Percentiles rank a stretch among this genome's conserved stretches.
Evolutionary conservation across 345 rosid species (phyloP).

Genomic region (Lenwebbia sp.): DNA sequence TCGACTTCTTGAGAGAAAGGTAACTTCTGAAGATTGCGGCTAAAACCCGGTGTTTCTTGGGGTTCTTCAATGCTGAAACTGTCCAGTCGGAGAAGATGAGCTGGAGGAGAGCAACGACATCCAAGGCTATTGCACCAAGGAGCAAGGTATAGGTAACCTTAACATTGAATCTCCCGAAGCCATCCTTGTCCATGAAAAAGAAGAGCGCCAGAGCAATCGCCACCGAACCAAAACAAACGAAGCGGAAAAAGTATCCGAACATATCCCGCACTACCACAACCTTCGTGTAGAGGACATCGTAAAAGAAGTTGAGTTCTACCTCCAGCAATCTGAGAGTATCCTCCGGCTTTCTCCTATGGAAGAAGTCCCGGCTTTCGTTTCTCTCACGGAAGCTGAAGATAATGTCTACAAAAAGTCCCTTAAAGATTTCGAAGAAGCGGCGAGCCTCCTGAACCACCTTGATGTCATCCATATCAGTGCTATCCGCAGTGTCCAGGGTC

Average conservation of each 20-base stretch:
- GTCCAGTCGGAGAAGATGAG: not conserved
- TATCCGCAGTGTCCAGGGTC: conserved; percentile 25
- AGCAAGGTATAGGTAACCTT: not conserved
- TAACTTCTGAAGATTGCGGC: not conserved
- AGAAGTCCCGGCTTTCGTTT: not conserved
- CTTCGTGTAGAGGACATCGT: not conserved
- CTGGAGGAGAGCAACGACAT: not conserved
- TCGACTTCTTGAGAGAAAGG: not conserved
- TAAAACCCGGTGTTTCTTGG: not conserved
- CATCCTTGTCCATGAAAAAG: not conserved
- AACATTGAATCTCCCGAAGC: not conserved
- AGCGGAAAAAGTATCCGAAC: not conserved
- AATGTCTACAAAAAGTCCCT: not conserved
- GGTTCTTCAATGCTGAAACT: not conserved
- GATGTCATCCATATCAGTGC: not conserved
- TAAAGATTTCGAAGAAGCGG: not conserved
- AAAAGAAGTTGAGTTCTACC: not conserved
- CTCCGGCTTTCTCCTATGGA: not conserved
- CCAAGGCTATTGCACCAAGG: not conserved
- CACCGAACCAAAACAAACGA: not conserved
- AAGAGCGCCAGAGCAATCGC: not conserved
- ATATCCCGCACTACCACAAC: not conserved
- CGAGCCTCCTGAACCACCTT: not conserved
- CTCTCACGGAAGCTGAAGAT: not conserved
- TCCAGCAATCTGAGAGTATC: not conserved